Evolutionary conservation across 2,329 filamentous ascomycete genomes (phyloP).

Genomic region (Trichophyton benhamiae): DNA sequence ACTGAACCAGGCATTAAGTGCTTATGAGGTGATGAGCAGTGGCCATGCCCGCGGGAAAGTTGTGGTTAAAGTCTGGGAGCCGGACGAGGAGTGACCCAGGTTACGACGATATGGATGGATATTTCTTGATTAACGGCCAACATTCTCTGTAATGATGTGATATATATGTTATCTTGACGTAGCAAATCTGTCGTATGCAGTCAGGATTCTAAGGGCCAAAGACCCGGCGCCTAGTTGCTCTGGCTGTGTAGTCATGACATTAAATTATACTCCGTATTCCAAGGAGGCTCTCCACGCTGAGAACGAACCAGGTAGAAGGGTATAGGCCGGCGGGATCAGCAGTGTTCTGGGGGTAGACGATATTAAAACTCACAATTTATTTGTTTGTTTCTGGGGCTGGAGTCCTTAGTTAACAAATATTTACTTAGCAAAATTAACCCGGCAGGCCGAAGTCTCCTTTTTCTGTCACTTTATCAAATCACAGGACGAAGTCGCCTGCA

Average conservation of each 20-base stretch:
- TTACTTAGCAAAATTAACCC: not conserved
- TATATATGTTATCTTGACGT: too few relatives aligned
- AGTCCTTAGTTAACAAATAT: not conserved
- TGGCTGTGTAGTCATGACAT: too few relatives aligned
- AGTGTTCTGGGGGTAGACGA: not conserved
- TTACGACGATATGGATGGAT: not conserved
- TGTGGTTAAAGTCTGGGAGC: constrained; percentile 9
- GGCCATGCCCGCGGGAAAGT: constrained; percentile 11
- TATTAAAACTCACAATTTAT: not conserved
- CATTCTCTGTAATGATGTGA: too few relatives aligned
- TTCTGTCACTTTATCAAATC: not conserved
- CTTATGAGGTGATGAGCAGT: constrained; percentile 5
- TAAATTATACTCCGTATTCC: too few relatives aligned
- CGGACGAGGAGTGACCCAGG: not conserved
- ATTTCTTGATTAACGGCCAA: not conserved
- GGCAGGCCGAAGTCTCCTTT: not conserved
- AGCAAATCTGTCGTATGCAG: too few relatives aligned
- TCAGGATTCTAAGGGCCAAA: too few relatives aligned
- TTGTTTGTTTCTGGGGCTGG: too few relatives aligned
- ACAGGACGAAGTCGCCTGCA: not conserved
- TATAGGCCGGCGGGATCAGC: not conserved
- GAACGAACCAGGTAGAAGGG: too few relatives aligned
- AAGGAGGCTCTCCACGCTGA: too few relatives aligned
- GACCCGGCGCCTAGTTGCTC: too few relatives aligned
- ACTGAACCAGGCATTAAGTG: constrained; percentile 3